phyloP scores from a whole-genome alignment of 2,329 filamentous ascomycete species.

The Talaromyces sp. region DNA sequence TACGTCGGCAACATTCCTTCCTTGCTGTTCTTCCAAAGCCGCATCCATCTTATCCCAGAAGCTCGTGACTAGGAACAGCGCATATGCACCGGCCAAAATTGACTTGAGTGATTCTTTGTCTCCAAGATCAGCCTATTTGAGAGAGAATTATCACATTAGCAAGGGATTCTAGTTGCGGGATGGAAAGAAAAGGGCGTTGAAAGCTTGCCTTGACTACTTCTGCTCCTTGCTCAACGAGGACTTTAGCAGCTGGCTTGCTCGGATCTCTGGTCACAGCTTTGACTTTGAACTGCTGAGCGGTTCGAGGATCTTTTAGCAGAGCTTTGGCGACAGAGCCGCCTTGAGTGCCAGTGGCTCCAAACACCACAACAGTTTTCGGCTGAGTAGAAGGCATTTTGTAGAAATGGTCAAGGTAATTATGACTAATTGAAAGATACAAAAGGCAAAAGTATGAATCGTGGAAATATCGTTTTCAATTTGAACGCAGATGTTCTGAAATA shows the following conservation, averaged over 20 bases:
- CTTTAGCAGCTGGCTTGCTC: constrained; percentile 46
- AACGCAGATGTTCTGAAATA: background rate
- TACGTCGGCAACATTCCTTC: constrained; percentile 31
- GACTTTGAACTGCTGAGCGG: constrained; percentile 50
- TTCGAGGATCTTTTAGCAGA: constrained; percentile 45
- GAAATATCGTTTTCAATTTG: background rate
- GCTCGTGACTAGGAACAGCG: constrained; percentile 53
- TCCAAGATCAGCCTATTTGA: constrained; percentile 52
- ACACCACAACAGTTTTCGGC: constrained; percentile 47
- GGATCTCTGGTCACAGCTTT: constrained; percentile 57
- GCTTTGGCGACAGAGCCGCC: constrained; percentile 55
- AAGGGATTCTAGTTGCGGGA: constrained; percentile 1
- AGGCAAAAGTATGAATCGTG: background rate
- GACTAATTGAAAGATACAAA: background rate
- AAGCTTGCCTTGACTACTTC: constrained; percentile 46
- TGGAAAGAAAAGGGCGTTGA: background rate
- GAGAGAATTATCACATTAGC: background rate
- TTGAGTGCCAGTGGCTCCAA: constrained; percentile 62
- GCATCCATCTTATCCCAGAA: constrained; percentile 30
- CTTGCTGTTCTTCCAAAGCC: constrained; percentile 27
- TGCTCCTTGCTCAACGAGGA: constrained; percentile 48
- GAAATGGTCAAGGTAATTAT: background rate
- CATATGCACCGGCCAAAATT: constrained; percentile 49
- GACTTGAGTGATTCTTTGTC: constrained; percentile 46
- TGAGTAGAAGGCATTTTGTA: constrained; percentile 3